Conservation (phyloP, 2,329 filamentous ascomycete species). For the Xylariaceae sp. region DNA sequence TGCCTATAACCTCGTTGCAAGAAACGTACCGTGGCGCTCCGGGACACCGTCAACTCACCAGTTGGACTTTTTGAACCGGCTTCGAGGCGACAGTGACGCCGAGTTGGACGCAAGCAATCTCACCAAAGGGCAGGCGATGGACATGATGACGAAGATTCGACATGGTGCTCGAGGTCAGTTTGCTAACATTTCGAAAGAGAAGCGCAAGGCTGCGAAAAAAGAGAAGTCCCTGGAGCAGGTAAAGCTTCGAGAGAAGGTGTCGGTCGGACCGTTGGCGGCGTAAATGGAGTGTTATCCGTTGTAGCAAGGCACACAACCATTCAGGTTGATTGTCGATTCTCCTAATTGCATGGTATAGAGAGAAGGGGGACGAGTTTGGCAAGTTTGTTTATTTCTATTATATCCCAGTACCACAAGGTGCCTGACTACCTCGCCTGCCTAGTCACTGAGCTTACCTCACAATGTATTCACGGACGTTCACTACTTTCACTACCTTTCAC, state of each 20-base stretch:
- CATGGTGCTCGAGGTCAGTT: conserved; percentile 70
- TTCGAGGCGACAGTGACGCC: conserved; percentile 49
- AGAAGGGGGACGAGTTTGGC: neutral
- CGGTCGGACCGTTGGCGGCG: conserved; percentile 47
- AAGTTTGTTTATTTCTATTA: neutral
- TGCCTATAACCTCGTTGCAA: conserved; percentile 60
- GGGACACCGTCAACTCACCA: conserved; percentile 59
- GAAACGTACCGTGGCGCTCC: conserved; percentile 64
- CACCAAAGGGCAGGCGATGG: conserved; percentile 73
- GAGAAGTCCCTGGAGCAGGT: conserved; percentile 36
- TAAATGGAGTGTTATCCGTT: conserved; percentile 15
- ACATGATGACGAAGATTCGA: conserved; percentile 90
- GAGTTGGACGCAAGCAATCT: conserved; percentile 49
- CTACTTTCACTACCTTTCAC: neutral
- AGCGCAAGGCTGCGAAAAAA: conserved; percentile 43
- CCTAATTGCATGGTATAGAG: neutral
- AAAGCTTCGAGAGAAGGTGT: conserved; percentile 45
- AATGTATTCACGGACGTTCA: neutral
- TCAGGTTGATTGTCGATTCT: conserved; percentile 2
- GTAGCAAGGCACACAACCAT: conserved; percentile 4
- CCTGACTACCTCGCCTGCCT: neutral
- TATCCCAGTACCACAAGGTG: no score
- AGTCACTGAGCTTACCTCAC: neutral
- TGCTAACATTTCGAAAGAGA: conserved; percentile 45
- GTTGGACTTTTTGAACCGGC: conserved; percentile 64